Evolutionary conservation across 73 alveolate genomes (phyloP).

Genomic region (Effrenium voratum): DNA sequence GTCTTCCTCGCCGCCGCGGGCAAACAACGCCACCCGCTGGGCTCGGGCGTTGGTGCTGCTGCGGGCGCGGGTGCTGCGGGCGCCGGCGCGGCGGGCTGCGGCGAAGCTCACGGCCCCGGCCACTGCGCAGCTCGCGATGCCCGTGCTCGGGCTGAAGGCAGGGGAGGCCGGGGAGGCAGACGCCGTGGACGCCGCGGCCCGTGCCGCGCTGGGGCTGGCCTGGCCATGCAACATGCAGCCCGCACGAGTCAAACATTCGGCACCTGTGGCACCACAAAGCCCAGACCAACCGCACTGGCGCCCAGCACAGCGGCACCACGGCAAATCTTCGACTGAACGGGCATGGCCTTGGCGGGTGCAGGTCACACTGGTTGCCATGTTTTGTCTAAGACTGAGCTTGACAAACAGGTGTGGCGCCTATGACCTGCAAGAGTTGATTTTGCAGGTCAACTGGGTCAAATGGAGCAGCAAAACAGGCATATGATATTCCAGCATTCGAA

Average conservation of each 20-base stretch:
- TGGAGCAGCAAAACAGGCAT: too few relatives aligned
- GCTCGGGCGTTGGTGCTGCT: not conserved
- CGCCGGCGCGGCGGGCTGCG: not conserved
- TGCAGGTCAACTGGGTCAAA: too few relatives aligned
- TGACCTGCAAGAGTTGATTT: too few relatives aligned
- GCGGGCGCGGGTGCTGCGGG: not conserved
- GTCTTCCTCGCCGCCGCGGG: constrained; percentile 90
- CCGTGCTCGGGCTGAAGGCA: constrained; percentile 21
- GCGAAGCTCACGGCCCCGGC: constrained; percentile 24
- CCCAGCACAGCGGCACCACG: constrained; percentile 52
- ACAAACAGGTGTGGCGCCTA: too few relatives aligned
- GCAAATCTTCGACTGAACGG: constrained; percentile 83
- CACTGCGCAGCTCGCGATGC: constrained; percentile 13
- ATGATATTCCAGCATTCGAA: too few relatives aligned
- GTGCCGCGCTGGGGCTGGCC: not conserved
- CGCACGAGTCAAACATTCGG: too few relatives aligned
- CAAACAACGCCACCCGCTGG: constrained; percentile 51
- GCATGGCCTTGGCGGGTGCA: not conserved
- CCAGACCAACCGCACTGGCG: constrained; percentile 48
- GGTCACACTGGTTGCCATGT: not conserved
- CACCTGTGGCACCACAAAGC: constrained; percentile 80
- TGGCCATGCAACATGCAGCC: not conserved
- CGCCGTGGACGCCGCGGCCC: not conserved
- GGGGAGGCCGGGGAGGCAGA: too few relatives aligned
- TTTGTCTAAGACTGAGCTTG: too few relatives aligned